phyloP scores from a whole-genome alignment of 345 rosid genomes.

The Heritiera fomes region DNA sequence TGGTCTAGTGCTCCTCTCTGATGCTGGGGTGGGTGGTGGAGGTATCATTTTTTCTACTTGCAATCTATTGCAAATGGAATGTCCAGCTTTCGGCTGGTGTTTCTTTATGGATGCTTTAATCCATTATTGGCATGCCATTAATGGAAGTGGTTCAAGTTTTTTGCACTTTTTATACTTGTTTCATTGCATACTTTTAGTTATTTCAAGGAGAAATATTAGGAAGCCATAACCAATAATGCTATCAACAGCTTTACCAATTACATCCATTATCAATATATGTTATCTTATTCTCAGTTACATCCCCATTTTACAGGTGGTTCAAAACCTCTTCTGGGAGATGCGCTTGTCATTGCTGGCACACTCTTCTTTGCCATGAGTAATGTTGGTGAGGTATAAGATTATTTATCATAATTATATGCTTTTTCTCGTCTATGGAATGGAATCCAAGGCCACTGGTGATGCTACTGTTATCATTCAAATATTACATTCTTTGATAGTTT shows the following conservation, averaged over 20 bases:
- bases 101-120: neutral
- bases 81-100: neutral
- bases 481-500: neutral
- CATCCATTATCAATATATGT: neutral
- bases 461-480: neutral
- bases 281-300: neutral
- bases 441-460: neutral
- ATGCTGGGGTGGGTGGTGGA: conserved; percentile 59
- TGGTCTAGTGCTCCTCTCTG: conserved; percentile 59
- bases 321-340: conserved; percentile 47
- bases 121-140: neutral
- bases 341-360: conserved; percentile 49
- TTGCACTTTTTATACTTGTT: neutral
- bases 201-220: neutral
- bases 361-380: conserved; percentile 55
- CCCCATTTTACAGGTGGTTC: conserved; percentile 42
- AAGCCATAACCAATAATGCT: neutral
- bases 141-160: neutral
- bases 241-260: neutral
- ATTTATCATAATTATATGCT: neutral
- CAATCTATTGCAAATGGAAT: neutral
- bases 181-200: neutral
- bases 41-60: conserved; percentile 31
- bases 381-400: conserved; percentile 50
- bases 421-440: neutral